Conservation (phyloP, 352 stramenopile species). For the Globisporangium iwayamae region DNA sequence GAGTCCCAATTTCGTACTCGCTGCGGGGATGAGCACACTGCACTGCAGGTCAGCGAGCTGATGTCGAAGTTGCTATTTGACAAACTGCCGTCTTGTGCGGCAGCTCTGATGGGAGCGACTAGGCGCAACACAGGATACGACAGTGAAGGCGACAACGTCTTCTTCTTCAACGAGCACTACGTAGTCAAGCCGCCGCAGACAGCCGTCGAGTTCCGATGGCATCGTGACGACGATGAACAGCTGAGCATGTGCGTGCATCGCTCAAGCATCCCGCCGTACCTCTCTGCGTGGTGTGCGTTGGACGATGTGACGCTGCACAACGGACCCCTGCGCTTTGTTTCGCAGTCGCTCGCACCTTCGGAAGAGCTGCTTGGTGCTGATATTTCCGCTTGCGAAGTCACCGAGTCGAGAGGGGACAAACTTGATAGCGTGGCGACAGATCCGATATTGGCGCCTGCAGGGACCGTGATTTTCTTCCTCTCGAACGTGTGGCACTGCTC, state of each 20-base stretch:
- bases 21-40: background rate
- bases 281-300: conserved; percentile 68
- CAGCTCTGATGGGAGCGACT: conserved; percentile 13
- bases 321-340: conserved; percentile 56
- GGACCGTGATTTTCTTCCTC: conserved; percentile 59
- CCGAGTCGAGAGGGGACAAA: background rate
- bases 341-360: conserved; percentile 3
- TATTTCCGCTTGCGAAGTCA: background rate
- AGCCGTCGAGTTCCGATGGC: conserved; percentile 66
- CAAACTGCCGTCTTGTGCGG: conserved; percentile 29
- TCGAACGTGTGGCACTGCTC: conserved; percentile 77
- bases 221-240: conserved; percentile 74
- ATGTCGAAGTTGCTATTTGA: conserved; percentile 39
- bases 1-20: conserved; percentile 17
- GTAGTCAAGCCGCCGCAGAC: conserved; percentile 62
- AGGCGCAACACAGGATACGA: background rate
- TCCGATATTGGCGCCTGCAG: conserved; percentile 30
- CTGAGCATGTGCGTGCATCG: conserved; percentile 69
- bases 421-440: conserved; percentile 19
- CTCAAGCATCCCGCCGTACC: conserved; percentile 38
- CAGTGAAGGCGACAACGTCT: conserved; percentile 11
- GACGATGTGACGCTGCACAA: conserved; percentile 51
- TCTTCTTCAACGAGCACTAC: conserved; percentile 84
- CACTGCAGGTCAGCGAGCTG: conserved; percentile 7
- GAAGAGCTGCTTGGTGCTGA: background rate